These are phyloP conservation scores for Trichoderma atroviride DNA, from an alignment of 2,329 filamentous ascomycete genomes.

Conservation along the genomic window DNA sequence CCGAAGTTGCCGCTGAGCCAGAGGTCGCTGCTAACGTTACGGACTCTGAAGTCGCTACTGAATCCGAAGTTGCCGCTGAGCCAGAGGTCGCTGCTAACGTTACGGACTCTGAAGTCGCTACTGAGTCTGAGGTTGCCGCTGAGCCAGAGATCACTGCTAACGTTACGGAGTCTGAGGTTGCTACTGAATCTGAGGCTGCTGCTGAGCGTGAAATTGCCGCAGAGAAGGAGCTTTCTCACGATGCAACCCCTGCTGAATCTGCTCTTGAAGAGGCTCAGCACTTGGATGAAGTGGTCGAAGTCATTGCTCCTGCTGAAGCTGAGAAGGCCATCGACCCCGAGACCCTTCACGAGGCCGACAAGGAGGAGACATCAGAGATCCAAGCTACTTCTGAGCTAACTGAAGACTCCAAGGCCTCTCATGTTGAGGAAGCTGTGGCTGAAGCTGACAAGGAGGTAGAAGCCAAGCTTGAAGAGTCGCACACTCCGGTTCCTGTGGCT, in stretches of 20 bases:
- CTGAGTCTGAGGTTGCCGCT: neutral
- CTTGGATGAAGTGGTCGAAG: neutral
- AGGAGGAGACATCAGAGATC: conserved; percentile 4
- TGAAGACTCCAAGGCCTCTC: conserved; percentile 11
- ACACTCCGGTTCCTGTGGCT: neutral
- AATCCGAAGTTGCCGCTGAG: conserved; percentile 21
- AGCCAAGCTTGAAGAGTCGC: neutral
- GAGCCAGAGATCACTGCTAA: neutral
- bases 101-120: too few species aligned
- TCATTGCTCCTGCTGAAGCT: conserved; percentile 6
- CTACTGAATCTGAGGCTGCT: neutral
- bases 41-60: conserved; percentile 14
- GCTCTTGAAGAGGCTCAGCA: conserved; percentile 3
- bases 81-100: too few species aligned
- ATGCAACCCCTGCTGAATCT: conserved; percentile 13
- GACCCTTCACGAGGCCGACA: neutral
- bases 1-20: conserved; percentile 1
- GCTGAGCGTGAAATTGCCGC: neutral
- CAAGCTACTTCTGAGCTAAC: conserved; percentile 11
- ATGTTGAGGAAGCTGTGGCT: neutral
- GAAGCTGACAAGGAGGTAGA: conserved; percentile 9
- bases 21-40: conserved; percentile 5
- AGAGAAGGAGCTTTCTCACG: conserved; percentile 3
- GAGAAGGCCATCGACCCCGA: conserved; percentile 8
- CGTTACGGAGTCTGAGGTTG: neutral